These are phyloP conservation scores for Echinosophora koreensis DNA, from an alignment of 306 rosid species.

Conservation along the genomic window DNA sequence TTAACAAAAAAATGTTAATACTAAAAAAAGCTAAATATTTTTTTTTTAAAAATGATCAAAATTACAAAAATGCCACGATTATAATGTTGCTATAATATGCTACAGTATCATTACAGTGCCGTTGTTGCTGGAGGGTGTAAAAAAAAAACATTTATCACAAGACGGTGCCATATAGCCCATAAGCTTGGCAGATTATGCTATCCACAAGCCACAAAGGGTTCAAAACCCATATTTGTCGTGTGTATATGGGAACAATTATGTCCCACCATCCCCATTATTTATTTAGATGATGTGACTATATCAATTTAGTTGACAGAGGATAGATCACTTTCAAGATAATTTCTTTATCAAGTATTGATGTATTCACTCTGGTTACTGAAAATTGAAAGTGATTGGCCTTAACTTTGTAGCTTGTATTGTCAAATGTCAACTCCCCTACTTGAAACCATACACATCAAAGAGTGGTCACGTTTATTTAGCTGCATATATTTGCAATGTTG, in stretches of 20 bases:
- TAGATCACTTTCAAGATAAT: conserved; percentile 46
- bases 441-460: conserved; percentile 9
- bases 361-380: conserved; percentile 7
- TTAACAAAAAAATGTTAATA: too few relatives aligned
- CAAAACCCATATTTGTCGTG: conserved; percentile 37
- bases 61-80: too few relatives aligned
- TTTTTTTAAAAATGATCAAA: too few relatives aligned
- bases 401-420: conserved; percentile 35
- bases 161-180: conserved; percentile 3
- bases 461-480: conserved; percentile 35
- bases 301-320: neutral
- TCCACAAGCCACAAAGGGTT: conserved; percentile 3
- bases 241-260: conserved; percentile 31
- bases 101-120: too few relatives aligned
- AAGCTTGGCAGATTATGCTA: neutral
- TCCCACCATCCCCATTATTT: conserved; percentile 13
- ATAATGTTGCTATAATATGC: too few relatives aligned
- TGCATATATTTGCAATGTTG: neutral
- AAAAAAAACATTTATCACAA: too few relatives aligned
- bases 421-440: conserved; percentile 28
- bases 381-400: conserved; percentile 46
- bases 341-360: conserved; percentile 28
- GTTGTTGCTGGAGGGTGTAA: too few relatives aligned
- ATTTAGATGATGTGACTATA: neutral
- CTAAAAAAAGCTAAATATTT: too few relatives aligned